Evolutionary conservation across 805 yeast genomes (phyloP), one percentile per base, ranked within the genome.

Genomic region (Martiniozyma abietophila): DNA sequence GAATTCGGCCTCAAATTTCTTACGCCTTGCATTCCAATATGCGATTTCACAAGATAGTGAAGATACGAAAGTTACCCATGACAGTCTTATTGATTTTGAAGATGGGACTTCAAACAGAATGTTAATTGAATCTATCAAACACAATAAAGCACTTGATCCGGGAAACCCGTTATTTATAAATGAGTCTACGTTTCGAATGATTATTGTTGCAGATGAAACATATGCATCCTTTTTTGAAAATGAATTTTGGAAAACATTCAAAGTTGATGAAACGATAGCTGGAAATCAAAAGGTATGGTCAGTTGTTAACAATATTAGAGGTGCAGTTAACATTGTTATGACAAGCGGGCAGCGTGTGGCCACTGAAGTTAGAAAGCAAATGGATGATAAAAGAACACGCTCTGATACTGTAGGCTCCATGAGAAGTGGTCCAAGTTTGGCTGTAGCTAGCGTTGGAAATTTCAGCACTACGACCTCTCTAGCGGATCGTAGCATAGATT

Each of bases 311-410:
- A 79, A 80, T 20, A 59, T 92, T 39, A 69, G 95, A 37, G 89
- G 83, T 36, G 80, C 92, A 74, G 83, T 89, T 59, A 94, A 85
- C 54, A 89, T 92, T 8, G 67, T 92, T 38, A 68, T 89, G 40
- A 92, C 94, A 1, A 96, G 92, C 59, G 96, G 97, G 5, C 69
- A 84, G 52, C 74, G 89, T 37, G 94, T 89, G 10, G 97, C 97
- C 1, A 76, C 71, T 34, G 88, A 85, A 50, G 94, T 92, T 4
- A 76, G 89, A 44, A 77, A 80, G 45, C 76, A 95, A 43, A 86
- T 85, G 70, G 95, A 86, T 53, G 74, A 79, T 11, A 76, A 71
- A 8, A 71, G 80, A 3, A 11, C 30, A 10, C 29, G 42, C n/a
- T 31, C 31, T 3, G 43, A 39, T 23, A 36, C 43, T 10, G 14